Evolutionary conservation across 1,139 yeast species (phyloP).

Genomic region (Scheffersomyces titani): DNA sequence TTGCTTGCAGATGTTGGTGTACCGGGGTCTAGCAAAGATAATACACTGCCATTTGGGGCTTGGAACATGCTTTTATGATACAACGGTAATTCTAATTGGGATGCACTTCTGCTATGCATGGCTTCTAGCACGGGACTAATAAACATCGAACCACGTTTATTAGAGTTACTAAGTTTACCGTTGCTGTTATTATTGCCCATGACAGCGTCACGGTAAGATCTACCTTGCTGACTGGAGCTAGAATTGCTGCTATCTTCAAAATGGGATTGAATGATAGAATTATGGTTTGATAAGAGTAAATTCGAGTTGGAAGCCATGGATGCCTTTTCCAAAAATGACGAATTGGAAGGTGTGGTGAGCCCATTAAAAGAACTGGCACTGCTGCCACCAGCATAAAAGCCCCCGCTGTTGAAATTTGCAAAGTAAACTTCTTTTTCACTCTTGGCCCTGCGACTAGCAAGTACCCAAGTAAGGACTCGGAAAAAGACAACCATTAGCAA

Average conservation of each 20-base stretch:
- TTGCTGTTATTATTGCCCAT: constrained; percentile 8
- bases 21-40: neutral
- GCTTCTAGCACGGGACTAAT: constrained; percentile 32
- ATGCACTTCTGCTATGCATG: constrained; percentile 12
- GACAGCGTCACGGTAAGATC: constrained; percentile 17
- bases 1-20: neutral
- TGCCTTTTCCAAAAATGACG: constrained; percentile 26
- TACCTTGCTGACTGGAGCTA: constrained; percentile 15
- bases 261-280: constrained; percentile 4
- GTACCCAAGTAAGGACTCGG: constrained; percentile 24
- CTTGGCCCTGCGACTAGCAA: constrained; percentile 31
- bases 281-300: constrained; percentile 8
- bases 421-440: constrained; percentile 38
- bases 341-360: constrained; percentile 19
- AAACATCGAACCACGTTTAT: constrained; percentile 22
- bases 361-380: constrained; percentile 5
- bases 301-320: constrained; percentile 10
- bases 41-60: neutral
- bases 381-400: constrained; percentile 1
- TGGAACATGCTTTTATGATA: constrained; percentile 11
- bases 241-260: constrained; percentile 2
- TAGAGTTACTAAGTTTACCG: neutral
- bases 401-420: constrained; percentile 11
- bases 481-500: constrained; percentile 22
- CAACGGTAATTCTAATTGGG: constrained; percentile 23